Conservation (phyloP, 345 rosid species). For the Dipteronia sinensis region DNA sequence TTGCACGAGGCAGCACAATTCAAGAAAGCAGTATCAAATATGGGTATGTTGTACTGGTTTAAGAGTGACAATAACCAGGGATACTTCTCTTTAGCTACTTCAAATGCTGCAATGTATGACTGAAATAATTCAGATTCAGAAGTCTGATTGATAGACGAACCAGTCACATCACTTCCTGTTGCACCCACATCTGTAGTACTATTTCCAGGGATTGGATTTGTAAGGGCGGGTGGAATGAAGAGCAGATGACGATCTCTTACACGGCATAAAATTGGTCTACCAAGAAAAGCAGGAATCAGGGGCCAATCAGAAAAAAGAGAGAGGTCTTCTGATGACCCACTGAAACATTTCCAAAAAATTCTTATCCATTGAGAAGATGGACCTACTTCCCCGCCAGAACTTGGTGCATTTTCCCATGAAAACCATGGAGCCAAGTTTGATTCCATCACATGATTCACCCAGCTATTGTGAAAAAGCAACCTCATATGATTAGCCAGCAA, state of each 20-base stretch:
- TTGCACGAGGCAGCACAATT: constrained; percentile 72
- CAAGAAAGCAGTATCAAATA: constrained; percentile 67
- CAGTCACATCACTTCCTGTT: constrained; percentile 35
- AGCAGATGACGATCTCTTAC: constrained; percentile 70
- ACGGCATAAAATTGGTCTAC: constrained; percentile 85
- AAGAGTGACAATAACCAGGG: constrained; percentile 83
- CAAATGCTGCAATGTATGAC: constrained; percentile 57
- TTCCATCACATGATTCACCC: constrained; percentile 75
- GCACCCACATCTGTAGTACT: constrained; percentile 29
- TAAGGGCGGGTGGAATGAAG: constrained; percentile 67
- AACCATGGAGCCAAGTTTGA: constrained; percentile 81
- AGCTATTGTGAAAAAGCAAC: constrained; percentile 66
- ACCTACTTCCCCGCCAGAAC: constrained; percentile 65
- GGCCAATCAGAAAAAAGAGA: constrained; percentile 89
- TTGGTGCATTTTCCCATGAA: constrained; percentile 74
- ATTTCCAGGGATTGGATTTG: constrained; percentile 37
- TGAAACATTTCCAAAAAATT: constrained; percentile 82
- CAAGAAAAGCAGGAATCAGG: constrained; percentile 90
- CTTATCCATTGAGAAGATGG: constrained; percentile 89
- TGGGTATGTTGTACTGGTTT: constrained; percentile 86
- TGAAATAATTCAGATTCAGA: constrained; percentile 45
- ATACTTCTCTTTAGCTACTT: constrained; percentile 45
- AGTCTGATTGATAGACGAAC: constrained; percentile 33
- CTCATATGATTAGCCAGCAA: constrained; percentile 77
- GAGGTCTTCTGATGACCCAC: constrained; percentile 63